Base-by-base conservation (phyloP, 1,284 basidiomycete species). In the Hemileia vastatrix region DNA sequence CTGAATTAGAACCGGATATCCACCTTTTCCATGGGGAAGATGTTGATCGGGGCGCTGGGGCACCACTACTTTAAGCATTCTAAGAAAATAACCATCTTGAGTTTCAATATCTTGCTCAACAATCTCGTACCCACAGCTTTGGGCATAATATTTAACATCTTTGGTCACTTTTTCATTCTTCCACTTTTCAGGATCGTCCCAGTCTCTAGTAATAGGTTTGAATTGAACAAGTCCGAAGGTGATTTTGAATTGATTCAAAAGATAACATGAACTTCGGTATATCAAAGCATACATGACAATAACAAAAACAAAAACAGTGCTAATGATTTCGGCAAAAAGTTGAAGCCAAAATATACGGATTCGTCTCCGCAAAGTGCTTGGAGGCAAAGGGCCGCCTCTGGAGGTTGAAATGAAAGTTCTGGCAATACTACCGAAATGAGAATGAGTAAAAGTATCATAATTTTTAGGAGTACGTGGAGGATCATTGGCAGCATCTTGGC, bases 1-100 rank as follows among this genome's bases (percentile, higher is more conserved):
- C 66, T 83, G 78, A 66, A 84, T 79, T 9, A 84, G 74, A n/a
- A 83, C 79, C 0, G 83, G 83, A 74, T 79, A 83, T 1, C 81
- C 81, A 21, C 79, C 77, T 65, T 77, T 71, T 0, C 81, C 80
- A 66, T 80, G 78, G 3, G 76, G 65, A 40, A 76, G 75, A 19
- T 71, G 71, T 63, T 75, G 71, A 4, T 68, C 63, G 49, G 61
- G 64, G 67, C 79, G 76, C 50, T 78, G 67, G 15, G 79, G 79
- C 66, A 81, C 78, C 58, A 82, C 77, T 57, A 84, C 79, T 53
- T 78, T 77, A 72, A 83, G 79, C 67, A 83, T 77, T 52, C 81
- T 77, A 36, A 83, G 71, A 44, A 76, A 76, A 70, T 81, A 84
- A 4, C 83, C 83, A 68, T 84, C 83, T 64, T 83, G 79, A 0